These are phyloP conservation scores for Metschnikowia shivogae DNA, from an alignment of 805 yeast species.

Conservation along the genomic window DNA sequence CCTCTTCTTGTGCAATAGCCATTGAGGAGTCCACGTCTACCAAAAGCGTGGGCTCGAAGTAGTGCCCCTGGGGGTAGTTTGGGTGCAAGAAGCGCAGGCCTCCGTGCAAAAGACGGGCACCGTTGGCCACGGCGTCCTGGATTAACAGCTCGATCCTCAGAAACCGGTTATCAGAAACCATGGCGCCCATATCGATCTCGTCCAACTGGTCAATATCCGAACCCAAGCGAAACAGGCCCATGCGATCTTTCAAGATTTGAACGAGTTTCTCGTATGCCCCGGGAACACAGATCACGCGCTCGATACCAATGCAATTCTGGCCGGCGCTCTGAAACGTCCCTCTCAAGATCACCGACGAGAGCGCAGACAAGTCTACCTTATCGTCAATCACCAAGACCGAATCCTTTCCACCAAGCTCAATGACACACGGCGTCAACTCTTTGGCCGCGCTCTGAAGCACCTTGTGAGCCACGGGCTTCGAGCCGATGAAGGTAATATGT, in stretches of 20 bases:
- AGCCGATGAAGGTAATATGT: conserved; percentile 94
- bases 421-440: conserved; percentile 89
- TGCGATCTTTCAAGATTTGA: conserved; percentile 50
- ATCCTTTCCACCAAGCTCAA: conserved; percentile 96
- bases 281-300: conserved; percentile 81
- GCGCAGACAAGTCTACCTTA: conserved; percentile 52
- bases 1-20: conserved; percentile 84
- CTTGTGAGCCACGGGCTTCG: conserved; percentile 88
- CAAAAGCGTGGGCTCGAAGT: conserved; percentile 84
- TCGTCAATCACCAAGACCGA: conserved; percentile 85
- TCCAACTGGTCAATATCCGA: conserved; percentile 89
- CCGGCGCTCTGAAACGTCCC: conserved; percentile 98
- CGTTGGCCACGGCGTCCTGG: conserved; percentile 67
- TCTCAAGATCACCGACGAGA: conserved; percentile 73
- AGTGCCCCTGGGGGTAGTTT: conserved; percentile 92
- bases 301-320: conserved; percentile 97
- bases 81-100: conserved; percentile 83
- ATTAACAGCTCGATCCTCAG: conserved; percentile 62
- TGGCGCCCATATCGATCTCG: conserved; percentile 94
- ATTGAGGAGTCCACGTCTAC: conserved; percentile 72
- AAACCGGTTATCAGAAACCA: conserved; percentile 77
- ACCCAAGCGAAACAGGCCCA: conserved; percentile 68
- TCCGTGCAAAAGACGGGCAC: conserved; percentile 79
- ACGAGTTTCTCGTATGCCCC: conserved; percentile 62
- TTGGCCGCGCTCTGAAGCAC: conserved; percentile 81